A percentile compares a stretch with the other conserved stretches of the same genome.
Conservation (phyloP, 108 stramenopile genomes). For the Schizochytrium sp. region DNA sequence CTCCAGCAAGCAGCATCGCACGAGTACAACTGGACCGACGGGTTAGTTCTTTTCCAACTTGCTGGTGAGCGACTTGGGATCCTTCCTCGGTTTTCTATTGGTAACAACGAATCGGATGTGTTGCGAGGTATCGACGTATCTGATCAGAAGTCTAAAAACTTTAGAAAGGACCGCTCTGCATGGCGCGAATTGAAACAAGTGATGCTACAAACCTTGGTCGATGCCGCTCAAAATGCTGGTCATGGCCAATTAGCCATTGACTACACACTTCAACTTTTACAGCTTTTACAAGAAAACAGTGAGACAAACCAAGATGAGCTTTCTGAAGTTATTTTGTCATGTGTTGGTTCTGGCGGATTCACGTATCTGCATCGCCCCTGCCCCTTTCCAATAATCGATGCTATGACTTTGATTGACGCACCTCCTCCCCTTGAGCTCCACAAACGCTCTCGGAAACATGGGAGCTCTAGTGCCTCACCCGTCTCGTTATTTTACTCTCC, state of each 20-base stretch:
- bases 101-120: slow-evolving; percentile 31
- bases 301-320: slow-evolving; percentile 6
- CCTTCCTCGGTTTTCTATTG: neutral
- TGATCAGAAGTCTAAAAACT: neutral
- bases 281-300: neutral
- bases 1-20: slow-evolving; percentile 49
- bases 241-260: slow-evolving; percentile 40
- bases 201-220: slow-evolving; percentile 13
- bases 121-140: neutral
- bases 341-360: slow-evolving; percentile 36
- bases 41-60: neutral
- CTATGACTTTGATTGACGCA: neutral
- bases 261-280: slow-evolving; percentile 38
- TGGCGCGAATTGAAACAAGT: neutral
- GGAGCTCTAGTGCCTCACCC: neutral
- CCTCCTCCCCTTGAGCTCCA: neutral
- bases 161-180: neutral
- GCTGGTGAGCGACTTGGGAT: slow-evolving; percentile 40
- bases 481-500: slow-evolving; percentile 43
- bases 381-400: neutral
- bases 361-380: neutral
- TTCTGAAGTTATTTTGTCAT: slow-evolving; percentile 6
- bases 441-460: neutral
- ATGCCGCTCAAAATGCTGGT: slow-evolving; percentile 53
- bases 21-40: slow-evolving; percentile 47